Conservation (phyloP, 2,329 filamentous ascomycete genomes). For the Thielaviopsis populi region DNA sequence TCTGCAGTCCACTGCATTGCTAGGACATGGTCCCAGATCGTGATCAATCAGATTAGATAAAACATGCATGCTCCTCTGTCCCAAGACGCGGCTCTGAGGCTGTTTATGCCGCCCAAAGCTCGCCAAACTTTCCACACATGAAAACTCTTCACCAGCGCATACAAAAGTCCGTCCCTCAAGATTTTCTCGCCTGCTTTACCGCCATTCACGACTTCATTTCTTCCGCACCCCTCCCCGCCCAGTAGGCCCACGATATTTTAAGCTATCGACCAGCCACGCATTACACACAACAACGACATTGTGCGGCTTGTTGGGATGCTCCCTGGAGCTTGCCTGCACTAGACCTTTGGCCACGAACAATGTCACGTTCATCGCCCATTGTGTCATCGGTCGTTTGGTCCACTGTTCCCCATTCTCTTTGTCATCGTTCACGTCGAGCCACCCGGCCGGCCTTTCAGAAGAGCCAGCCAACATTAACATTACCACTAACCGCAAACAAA, state of each 20-base stretch:
- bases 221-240: background rate
- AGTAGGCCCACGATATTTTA: too few species aligned
- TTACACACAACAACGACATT: slow-evolving; percentile 2
- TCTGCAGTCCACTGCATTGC: background rate
- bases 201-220: background rate
- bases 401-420: background rate
- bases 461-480: background rate
- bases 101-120: background rate
- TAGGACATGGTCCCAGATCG: background rate
- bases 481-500: too few species aligned
- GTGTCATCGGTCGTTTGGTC: background rate
- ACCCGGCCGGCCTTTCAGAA: background rate
- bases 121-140: background rate
- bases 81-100: background rate
- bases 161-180: background rate
- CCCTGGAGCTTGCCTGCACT: slow-evolving; percentile 4
- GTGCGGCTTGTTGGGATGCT: slow-evolving; percentile 4
- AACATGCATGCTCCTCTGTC: background rate
- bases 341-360: slow-evolving; percentile 2
- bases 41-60: slow-evolving; percentile 16
- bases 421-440: background rate
- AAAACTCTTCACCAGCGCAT: background rate
- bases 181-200: background rate
- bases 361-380: background rate
- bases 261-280: background rate